phyloP scores from a whole-genome alignment of 1,284 basidiomycete species.

The Stygiomarasmius scandens region DNA sequence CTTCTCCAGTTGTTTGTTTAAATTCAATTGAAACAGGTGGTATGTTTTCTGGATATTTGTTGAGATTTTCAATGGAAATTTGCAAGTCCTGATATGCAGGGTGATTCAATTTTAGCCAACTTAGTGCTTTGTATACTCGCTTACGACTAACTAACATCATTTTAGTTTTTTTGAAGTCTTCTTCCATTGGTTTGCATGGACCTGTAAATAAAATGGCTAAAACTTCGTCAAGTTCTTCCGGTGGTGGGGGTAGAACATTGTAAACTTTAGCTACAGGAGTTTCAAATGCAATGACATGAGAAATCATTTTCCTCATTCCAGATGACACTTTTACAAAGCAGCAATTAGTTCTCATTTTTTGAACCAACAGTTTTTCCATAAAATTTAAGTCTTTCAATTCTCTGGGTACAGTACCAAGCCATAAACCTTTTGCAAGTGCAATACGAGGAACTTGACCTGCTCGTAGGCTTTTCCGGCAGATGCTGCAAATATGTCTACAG shows the following conservation, averaged over 20 bases:
- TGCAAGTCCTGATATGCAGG: conserved; percentile 36
- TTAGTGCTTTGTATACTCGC: too few species aligned
- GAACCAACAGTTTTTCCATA: conserved; percentile 35
- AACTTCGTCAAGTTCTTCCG: conserved; percentile 36
- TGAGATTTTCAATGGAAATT: conserved; percentile 36
- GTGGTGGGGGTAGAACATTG: conserved; percentile 31
- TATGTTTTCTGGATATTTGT: conserved; percentile 29
- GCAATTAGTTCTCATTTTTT: conserved; percentile 30
- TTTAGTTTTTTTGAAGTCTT: too few species aligned
- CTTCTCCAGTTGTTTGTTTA: conserved; percentile 5
- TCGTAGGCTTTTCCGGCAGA: conserved; percentile 16
- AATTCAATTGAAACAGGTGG: too few species aligned
- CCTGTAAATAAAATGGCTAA: conserved; percentile 39
- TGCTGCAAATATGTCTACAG: conserved; percentile 21
- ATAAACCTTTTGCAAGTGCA: conserved; percentile 37
- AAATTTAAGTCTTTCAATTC: conserved; percentile 29
- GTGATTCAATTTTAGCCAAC: too few species aligned
- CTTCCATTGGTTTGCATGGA: conserved; percentile 29
- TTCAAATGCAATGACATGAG: too few species aligned
- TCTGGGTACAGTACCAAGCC: conserved; percentile 37
- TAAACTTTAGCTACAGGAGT: conserved; percentile 36
- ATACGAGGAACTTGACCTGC: conserved; percentile 25
- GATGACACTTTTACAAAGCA: conserved; percentile 31
- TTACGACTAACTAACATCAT: too few species aligned
- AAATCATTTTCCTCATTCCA: too few species aligned